Base-by-base conservation (phyloP, 1,139 yeast genomes). In the Diutina mesorugosa region DNA sequence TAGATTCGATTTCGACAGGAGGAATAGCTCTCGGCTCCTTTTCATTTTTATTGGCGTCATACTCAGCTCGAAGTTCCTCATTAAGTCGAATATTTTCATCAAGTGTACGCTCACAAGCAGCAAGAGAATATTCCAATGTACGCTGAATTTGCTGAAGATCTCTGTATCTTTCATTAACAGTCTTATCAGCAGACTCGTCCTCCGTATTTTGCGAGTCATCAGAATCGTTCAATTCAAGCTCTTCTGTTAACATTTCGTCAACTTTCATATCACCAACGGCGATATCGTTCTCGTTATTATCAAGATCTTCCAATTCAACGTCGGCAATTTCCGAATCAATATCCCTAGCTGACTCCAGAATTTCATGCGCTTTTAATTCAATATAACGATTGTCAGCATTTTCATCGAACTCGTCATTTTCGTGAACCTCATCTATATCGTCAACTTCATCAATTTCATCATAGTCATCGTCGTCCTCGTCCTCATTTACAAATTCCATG, bases 351-450 rank as follows among this genome's bases (percentile, higher is more conserved):
- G 18, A 16, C 12, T 9, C 50, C 21, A 29, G 45, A 16, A 45
- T 54, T 48, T 28, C 45, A 21, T 10, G 10, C 7, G 14, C 12
- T 14, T 9, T 16, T 14, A 6, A 14, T 47, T 56, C 56, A 28
- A 41, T 45, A 18, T 53, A 45, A 10, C 16, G 52, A 29, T 60
- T 59, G 10, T 55, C 60, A 50, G 59, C 62, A 41, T 72, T 73
- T 18, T 66, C 55, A 32, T 55, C 56, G 16, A 38, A 38, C 55
- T 55, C 47, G 41, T 55, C 50, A n/a, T 47, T 38, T 10, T 55
- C 56, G n/a, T 60, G 59, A 32, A 46, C 48, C 47, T 58, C 59
- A 10, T 55, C 55, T 16, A 47, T 55, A 46, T 47, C 57, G 16
- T 55, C 56, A 45, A 52, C 57, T 30, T 41, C 45, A 54, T 29